Base-by-base conservation (phyloP, 371 early-diverging fungal species). In the Mortierella sp. region DNA sequence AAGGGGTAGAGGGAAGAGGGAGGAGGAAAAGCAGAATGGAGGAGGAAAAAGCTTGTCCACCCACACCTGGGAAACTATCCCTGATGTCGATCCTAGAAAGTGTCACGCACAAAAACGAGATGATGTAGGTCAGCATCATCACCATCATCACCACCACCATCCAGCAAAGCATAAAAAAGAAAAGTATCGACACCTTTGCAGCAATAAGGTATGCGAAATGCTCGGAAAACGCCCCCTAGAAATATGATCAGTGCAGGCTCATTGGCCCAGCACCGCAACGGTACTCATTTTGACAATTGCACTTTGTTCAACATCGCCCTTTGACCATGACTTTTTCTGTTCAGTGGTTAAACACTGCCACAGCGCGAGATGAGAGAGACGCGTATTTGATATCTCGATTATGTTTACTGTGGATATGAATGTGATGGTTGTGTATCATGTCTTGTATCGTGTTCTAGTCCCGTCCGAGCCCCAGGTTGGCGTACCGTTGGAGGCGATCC, bases 401-500 rank as follows among this genome's bases (percentile, higher is more conserved):
- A 5, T 50, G 6, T 22, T 10, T n/a, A 24, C 24, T 50, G 24
- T 50, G 50, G 24, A 9, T 24, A 41, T 64, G 26, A 39, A n/a
- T 39, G 47, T 68, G 31, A 31, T 0, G 22, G 40, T 44, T 14
- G 16, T 41, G 3, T 44, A 29, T 39, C 26, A 6, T 64, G 10
- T 19, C 29, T 37, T n/a, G 19, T 29, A 9, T 24, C 41, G 40
- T 34, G 8, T 44, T 37, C 39, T 50, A 79, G 50, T 75, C 68
- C 11, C 75, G 68, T 24, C 75, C 61, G 26, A 80, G 70, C 9
- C 74, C 71, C n/a, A 81, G 40, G 24, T 81, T 81, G 14, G 77
- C 74, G 47, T 77, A 81, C 9, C 82, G 74, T 52, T 81, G 77
- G 64, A 70, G 74, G 4, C 74, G 70, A 26, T 81, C 78, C 68